Conservation (phyloP, 1,284 basidiomycete genomes). For the Trichosporon coremiiforme region DNA sequence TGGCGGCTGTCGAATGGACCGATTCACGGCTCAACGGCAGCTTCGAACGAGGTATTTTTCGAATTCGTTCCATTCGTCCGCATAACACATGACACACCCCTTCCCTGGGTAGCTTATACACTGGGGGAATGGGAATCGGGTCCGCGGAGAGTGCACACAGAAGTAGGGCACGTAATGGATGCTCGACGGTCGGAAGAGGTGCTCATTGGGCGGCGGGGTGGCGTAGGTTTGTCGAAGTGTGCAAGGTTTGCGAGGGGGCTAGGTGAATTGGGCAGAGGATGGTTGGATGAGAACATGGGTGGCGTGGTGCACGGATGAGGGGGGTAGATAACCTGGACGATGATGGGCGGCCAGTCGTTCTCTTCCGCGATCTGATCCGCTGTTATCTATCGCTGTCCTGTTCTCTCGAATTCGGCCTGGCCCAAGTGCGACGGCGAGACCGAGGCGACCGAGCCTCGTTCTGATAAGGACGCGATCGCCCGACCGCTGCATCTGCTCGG, state of each 20-base stretch:
- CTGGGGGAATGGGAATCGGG: not conserved
- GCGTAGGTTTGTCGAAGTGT: not conserved
- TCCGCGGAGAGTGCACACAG: not conserved
- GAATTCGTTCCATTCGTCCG: not conserved
- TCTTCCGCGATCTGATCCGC: not conserved
- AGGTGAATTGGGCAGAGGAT: not conserved
- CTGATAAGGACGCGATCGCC: slow-evolving; percentile 4
- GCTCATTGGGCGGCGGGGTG: slow-evolving; percentile 1
- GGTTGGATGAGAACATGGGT: not conserved
- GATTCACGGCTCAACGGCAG: not conserved
- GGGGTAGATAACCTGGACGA: not conserved
- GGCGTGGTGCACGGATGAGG: not conserved
- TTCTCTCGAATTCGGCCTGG: not conserved
- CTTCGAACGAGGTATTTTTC: not conserved
- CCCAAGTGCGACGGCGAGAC: too few relatives aligned
- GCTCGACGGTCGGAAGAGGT: not conserved
- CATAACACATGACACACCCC: not conserved
- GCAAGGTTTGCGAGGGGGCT: not conserved
- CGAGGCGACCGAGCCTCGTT: not conserved
- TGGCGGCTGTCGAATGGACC: not conserved
- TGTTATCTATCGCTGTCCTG: not conserved
- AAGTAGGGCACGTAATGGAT: not conserved
- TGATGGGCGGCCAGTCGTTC: not conserved
- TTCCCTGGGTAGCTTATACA: not conserved
- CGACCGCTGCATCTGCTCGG: not conserved